A percentile compares a stretch with the other conserved stretches of the same genome.
phyloP scores from a whole-genome alignment of 1,284 basidiomycete genomes.

The Hypsizygus ulmarius region DNA sequence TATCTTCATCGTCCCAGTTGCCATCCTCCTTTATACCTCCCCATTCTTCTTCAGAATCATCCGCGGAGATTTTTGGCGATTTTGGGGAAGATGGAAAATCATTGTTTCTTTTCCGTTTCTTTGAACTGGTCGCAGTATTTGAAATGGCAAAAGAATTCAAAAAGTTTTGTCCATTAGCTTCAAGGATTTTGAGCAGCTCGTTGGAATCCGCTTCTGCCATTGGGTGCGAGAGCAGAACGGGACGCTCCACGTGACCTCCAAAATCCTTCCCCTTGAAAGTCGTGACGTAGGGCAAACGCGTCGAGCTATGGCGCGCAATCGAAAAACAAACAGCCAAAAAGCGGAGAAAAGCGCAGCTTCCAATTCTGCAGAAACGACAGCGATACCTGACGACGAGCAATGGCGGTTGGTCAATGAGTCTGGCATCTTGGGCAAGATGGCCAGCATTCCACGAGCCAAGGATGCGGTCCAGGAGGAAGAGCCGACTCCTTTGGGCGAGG shows the following conservation, averaged over 20 bases:
- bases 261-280: not conserved
- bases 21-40: conserved; percentile 24
- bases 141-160: conserved; percentile 49
- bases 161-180: conserved; percentile 65
- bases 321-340: conserved; percentile 28
- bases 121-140: conserved; percentile 13
- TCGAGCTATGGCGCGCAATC: conserved; percentile 38
- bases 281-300: not conserved
- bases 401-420: conserved; percentile 70
- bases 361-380: conserved; percentile 25
- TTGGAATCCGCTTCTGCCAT: conserved; percentile 29
- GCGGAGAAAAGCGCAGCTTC: conserved; percentile 3
- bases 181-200: conserved; percentile 53
- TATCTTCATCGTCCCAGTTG: conserved; percentile 5
- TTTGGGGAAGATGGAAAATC: conserved; percentile 1
- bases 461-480: conserved; percentile 35
- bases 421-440: conserved; percentile 54
- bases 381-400: conserved; percentile 73
- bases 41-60: conserved; percentile 34
- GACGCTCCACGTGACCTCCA: not conserved
- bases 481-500: conserved; percentile 50
- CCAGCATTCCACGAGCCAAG: conserved; percentile 9
- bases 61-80: conserved; percentile 8
- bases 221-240: not conserved
- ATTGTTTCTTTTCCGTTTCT: conserved; percentile 27